Conservation (phyloP, 1,284 basidiomycete species). For the Malassezia furfur region DNA sequence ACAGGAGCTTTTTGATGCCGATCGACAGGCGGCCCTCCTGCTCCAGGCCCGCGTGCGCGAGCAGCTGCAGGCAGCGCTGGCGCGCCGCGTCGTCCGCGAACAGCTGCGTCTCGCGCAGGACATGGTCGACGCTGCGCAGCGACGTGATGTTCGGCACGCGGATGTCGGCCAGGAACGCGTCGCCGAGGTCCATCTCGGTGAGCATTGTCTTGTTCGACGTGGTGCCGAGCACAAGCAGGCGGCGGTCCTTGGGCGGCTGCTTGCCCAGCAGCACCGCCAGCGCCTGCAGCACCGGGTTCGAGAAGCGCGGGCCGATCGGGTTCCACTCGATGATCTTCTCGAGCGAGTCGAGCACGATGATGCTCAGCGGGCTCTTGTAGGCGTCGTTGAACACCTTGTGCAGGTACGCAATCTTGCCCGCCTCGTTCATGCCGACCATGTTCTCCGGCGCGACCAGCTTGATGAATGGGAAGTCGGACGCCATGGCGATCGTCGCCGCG, state of each 20-base stretch:
- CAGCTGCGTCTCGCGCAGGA: conserved; percentile 73
- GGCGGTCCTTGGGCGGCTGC: conserved; percentile 88
- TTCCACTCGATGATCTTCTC: conserved; percentile 60
- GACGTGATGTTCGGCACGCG: conserved; percentile 72
- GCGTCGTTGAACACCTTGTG: conserved; percentile 91
- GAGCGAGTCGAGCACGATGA: conserved; percentile 76
- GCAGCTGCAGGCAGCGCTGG: conserved; percentile 58
- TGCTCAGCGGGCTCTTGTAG: conserved; percentile 92
- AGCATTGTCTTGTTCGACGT: conserved; percentile 80
- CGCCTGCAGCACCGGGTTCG: conserved; percentile 84
- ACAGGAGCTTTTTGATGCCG: conserved; percentile 80
- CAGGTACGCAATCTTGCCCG: conserved; percentile 81
- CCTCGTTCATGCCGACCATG: conserved; percentile 90
- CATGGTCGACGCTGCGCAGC: conserved; percentile 63
- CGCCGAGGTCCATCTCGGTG: conserved; percentile 76
- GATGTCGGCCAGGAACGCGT: conserved; percentile 80
- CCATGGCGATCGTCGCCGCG: conserved; percentile 85
- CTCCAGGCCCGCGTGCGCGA: conserved; percentile 68
- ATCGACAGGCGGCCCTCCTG: conserved; percentile 59
- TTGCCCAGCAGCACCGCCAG: conserved; percentile 79
- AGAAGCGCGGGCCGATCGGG: conserved; percentile 93
- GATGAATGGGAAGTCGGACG: conserved; percentile 91
- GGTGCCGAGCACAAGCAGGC: conserved; percentile 83
- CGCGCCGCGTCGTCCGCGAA: conserved; percentile 59
- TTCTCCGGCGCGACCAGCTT: conserved; percentile 91